Conservation (phyloP, 495 filamentous ascomycete species). For the Aspergillus heteromorphus region DNA sequence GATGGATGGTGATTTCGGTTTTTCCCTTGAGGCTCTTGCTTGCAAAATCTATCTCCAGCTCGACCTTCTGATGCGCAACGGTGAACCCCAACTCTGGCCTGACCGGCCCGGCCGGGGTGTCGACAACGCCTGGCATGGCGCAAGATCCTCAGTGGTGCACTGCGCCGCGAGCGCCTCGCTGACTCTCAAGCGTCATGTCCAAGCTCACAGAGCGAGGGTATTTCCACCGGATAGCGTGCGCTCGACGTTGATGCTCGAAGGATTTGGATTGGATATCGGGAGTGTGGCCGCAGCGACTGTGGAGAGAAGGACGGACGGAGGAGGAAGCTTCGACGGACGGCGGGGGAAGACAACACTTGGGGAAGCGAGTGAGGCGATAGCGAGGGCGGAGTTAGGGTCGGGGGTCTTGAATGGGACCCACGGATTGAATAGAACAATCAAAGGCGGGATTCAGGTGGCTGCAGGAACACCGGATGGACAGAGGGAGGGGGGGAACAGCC, state of each 20-base stretch:
- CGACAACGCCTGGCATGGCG: slow-evolving; percentile 45
- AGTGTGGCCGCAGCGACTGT: background rate
- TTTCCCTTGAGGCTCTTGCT: slow-evolving; percentile 69
- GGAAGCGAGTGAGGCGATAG: background rate
- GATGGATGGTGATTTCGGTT: slow-evolving; percentile 73
- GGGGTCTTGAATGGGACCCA: background rate
- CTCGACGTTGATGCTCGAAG: background rate
- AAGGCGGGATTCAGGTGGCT: background rate
- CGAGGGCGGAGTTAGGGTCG: background rate
- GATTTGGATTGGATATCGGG: background rate
- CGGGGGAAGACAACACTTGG: background rate
- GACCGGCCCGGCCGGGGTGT: slow-evolving; percentile 27
- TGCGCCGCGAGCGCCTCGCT: slow-evolving; percentile 37
- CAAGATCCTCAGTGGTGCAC: slow-evolving; percentile 34
- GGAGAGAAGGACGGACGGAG: background rate
- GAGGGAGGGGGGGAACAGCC: background rate
- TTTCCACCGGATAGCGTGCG: background rate
- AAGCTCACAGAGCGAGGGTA: slow-evolving; percentile 16
- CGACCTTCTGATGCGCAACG: slow-evolving; percentile 76
- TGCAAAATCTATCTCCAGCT: slow-evolving; percentile 81
- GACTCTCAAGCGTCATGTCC: slow-evolving; percentile 41
- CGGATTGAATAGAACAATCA: background rate
- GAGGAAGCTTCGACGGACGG: background rate
- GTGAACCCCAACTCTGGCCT: slow-evolving; percentile 48
- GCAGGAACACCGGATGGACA: background rate